Percentiles rank a stretch among this genome's conserved stretches.
Conservation (phyloP, 2,329 filamentous ascomycete species). For the Monascus ruber region DNA sequence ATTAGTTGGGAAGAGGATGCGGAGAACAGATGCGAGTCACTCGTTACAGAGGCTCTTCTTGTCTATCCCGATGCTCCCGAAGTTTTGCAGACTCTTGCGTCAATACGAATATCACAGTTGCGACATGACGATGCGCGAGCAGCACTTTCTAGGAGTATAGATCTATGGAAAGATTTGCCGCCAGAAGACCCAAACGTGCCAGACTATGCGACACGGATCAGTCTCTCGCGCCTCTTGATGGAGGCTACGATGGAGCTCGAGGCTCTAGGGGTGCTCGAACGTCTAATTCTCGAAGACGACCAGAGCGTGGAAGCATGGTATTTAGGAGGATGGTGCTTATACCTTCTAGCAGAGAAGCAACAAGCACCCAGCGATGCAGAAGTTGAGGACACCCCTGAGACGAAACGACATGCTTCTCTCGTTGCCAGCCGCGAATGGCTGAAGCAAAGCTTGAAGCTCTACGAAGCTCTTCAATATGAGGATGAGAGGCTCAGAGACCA, state of each 20-base stretch:
- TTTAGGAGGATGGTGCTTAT: slow-evolving; percentile 85
- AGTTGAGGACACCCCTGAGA: slow-evolving; percentile 27
- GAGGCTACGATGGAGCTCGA: slow-evolving; percentile 79
- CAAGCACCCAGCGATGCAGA: slow-evolving; percentile 27
- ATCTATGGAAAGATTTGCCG: slow-evolving; percentile 69
- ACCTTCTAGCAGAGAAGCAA: slow-evolving; percentile 48
- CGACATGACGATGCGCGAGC: slow-evolving; percentile 66
- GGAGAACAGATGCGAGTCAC: slow-evolving; percentile 72
- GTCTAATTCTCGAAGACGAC: slow-evolving; percentile 79
- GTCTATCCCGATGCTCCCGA: slow-evolving; percentile 72
- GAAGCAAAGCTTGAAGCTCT: slow-evolving; percentile 69
- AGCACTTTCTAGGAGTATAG: slow-evolving; percentile 67
- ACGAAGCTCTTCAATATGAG: slow-evolving; percentile 64
- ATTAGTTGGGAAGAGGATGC: slow-evolving; percentile 69
- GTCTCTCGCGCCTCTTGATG: slow-evolving; percentile 73
- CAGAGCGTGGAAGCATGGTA: slow-evolving; percentile 95
- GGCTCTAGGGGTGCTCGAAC: slow-evolving; percentile 73
- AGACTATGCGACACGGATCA: slow-evolving; percentile 76
- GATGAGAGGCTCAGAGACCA: slow-evolving; percentile 36
- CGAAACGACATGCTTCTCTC: slow-evolving; percentile 52
- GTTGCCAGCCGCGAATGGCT: slow-evolving; percentile 73
- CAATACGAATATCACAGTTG: slow-evolving; percentile 80
- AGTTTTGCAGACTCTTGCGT: slow-evolving; percentile 90
- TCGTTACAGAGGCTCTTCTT: slow-evolving; percentile 82
- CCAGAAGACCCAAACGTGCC: slow-evolving; percentile 62